Conservation (phyloP, 2,329 filamentous ascomycete genomes). For the Onygenales sp. region DNA sequence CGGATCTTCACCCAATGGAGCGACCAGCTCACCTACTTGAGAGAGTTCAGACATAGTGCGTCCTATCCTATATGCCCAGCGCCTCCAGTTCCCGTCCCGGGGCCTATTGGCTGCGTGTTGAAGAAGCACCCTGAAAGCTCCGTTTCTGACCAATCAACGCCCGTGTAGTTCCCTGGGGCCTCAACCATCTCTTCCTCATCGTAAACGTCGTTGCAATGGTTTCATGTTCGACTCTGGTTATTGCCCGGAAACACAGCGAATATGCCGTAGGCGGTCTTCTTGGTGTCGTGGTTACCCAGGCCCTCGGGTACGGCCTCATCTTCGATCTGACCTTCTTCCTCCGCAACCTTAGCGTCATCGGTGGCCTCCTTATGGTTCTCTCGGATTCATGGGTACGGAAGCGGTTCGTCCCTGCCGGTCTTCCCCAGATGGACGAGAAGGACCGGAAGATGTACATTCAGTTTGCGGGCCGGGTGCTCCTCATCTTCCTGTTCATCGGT, state of each 20-base stretch:
- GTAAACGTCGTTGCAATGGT: conserved; percentile 84
- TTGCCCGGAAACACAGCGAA: conserved; percentile 84
- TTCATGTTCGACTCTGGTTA: conserved; percentile 73
- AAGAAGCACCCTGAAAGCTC: not conserved
- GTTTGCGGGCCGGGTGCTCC: conserved; percentile 83
- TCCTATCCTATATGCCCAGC: conserved; percentile 27
- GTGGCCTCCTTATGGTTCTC: conserved; percentile 92
- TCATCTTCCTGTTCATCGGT: conserved; percentile 96
- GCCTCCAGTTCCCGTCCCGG: conserved; percentile 2
- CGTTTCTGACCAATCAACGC: conserved; percentile 1
- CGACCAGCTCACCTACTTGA: conserved; percentile 87
- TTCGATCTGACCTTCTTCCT: conserved; percentile 99
- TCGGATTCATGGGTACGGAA: conserved; percentile 98
- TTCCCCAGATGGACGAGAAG: conserved; percentile 94
- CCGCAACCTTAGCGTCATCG: conserved; percentile 94
- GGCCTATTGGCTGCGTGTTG: not conserved
- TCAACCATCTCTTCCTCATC: conserved; percentile 90
- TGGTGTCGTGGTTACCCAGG: conserved; percentile 83
- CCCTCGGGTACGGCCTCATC: conserved; percentile 91
- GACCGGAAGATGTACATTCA: conserved; percentile 99
- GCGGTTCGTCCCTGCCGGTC: conserved; percentile 88
- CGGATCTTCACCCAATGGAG: conserved; percentile 96
- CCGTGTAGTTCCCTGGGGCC: conserved; percentile 63
- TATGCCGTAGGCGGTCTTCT: conserved; percentile 87
- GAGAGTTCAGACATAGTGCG: conserved; percentile 89